Evolutionary conservation across 2,329 filamentous ascomycete genomes (phyloP), one percentile per base, ranked within the genome.

Genomic region (Ophiobolus disseminans): DNA sequence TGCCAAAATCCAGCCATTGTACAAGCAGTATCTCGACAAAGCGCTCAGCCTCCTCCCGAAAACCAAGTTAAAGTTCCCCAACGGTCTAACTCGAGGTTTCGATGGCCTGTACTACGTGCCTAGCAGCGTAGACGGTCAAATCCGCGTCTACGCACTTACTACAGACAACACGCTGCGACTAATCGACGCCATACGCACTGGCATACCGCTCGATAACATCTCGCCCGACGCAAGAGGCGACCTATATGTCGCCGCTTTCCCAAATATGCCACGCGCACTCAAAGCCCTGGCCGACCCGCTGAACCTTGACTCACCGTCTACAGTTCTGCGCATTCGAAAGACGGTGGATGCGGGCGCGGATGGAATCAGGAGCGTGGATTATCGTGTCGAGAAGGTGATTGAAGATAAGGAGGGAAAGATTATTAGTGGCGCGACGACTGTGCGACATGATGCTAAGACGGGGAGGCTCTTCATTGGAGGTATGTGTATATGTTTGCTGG

Each of bases 121-220:
- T 20, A 62, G 59, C 28, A 53, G 44, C n/a, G 52, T 64, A 2
- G 60, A 65, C 32, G 64, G 65, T 4, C 57, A 53, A 0, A 50
- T 69, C 23, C 54, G 59, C 37, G 59, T 68, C 1, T 58, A 63
- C 17, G 40, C 53, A 3, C 37, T 67, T n/a, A 44, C 58, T 19
- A 34, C 31, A 0, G 49, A 61, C 31, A 56, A 58, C 5, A 60
- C 50, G 2, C 45, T 69, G 2, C 43, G 48, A 1, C 46, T 54
- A 2, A n/a, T 68, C 31, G 62, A 68, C 19, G 61, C 42, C 1
- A 65, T 68, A 0, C 35, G 43, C n/a, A 45, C 60, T 1, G 57
- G 57, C 7, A 66, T 68, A 58, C 63, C 65, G 0, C 54, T 68
- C 3, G 63, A 69, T 19, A 69, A 68, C 31, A 49, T 69, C 8